A percentile compares a stretch with the other conserved stretches of the same genome.
phyloP scores from a whole-genome alignment of 306 rosid genomes.

The Arachis stenosperma region DNA sequence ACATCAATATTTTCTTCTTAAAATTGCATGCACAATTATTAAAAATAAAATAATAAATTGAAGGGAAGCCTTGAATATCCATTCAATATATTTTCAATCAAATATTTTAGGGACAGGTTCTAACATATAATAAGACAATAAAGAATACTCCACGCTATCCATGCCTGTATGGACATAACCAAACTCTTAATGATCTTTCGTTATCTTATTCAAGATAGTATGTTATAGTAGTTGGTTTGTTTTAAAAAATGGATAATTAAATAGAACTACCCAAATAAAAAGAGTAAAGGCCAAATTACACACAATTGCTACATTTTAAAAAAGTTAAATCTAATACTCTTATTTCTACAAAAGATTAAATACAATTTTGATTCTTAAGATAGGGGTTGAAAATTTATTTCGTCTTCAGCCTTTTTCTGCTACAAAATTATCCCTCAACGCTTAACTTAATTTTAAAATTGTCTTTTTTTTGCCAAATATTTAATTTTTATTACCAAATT shows the following conservation, averaged over 20 bases:
- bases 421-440: too few relatives aligned
- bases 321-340: too few relatives aligned
- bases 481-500: too few relatives aligned
- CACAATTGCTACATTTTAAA: too few relatives aligned
- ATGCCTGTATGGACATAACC: neutral
- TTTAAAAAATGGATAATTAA: neutral
- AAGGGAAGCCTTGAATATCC: neutral
- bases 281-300: too few relatives aligned
- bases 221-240: neutral
- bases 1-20: neutral
- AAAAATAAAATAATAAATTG: too few relatives aligned
- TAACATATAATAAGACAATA: neutral
- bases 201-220: neutral
- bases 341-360: too few relatives aligned
- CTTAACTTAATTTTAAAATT: too few relatives aligned
- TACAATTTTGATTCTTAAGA: too few relatives aligned
- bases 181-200: neutral
- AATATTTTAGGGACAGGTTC: neutral
- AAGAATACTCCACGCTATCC: constrained; percentile 9
- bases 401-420: too few relatives aligned
- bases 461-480: too few relatives aligned
- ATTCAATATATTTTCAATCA: neutral
- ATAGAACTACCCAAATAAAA: neutral
- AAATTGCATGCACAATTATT: neutral
- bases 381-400: too few relatives aligned